phyloP scores from a whole-genome alignment of 495 filamentous ascomycete genomes.

The Ascobolus immersus region DNA sequence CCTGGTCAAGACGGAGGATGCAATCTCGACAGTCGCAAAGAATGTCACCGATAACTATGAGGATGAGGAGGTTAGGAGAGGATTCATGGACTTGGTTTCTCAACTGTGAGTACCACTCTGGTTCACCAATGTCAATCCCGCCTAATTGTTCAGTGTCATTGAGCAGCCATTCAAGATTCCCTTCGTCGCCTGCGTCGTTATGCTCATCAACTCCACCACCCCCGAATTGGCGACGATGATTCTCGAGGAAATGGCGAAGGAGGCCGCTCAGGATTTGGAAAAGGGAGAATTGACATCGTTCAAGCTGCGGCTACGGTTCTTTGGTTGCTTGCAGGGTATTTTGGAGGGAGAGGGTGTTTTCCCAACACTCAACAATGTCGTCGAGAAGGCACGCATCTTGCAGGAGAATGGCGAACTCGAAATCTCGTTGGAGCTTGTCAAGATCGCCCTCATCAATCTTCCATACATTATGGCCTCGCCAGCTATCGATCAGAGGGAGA shows the following conservation, averaged over 20 bases:
- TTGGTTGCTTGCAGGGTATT: conserved; percentile 55
- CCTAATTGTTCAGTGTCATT: conserved; percentile 22
- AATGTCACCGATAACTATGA: conserved; percentile 55
- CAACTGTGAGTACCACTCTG: conserved; percentile 33
- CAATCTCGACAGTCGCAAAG: conserved; percentile 48
- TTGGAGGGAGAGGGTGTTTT: conserved; percentile 73
- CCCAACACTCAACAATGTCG: conserved; percentile 57
- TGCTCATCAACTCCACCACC: conserved; percentile 48
- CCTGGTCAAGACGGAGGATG: conserved; percentile 55
- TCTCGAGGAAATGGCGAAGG: conserved; percentile 34
- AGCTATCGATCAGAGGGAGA: conserved; percentile 34
- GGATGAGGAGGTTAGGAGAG: conserved; percentile 42
- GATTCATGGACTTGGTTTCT: conserved; percentile 43
- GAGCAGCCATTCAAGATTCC: conserved; percentile 96
- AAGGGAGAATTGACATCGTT: conserved; percentile 65
- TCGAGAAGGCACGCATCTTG: conserved; percentile 16
- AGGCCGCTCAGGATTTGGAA: conserved; percentile 36
- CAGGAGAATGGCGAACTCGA: conserved; percentile 14
- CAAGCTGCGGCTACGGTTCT: conserved; percentile 68
- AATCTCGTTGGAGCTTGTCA: conserved; percentile 67
- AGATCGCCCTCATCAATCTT: conserved; percentile 78
- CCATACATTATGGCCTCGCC: conserved; percentile 68
- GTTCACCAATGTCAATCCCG: conserved; percentile 1
- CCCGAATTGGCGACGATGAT: conserved; percentile 28
- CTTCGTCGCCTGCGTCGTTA: conserved; percentile 57